phyloP scores from a whole-genome alignment of 2,329 filamentous ascomycete species.

The Aspergillus oerlinghausenensis region DNA sequence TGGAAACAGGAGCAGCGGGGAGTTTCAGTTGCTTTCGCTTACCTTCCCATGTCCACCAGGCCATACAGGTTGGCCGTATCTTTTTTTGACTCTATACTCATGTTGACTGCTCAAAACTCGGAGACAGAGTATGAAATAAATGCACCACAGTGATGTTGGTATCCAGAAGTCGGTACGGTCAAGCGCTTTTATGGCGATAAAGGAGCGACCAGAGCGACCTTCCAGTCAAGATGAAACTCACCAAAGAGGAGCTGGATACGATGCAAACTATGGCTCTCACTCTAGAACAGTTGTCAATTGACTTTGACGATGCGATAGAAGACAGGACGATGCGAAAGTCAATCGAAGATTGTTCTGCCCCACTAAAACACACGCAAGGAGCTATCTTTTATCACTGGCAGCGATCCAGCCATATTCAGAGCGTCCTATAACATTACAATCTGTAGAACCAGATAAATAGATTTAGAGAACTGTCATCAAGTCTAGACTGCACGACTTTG shows the following conservation, averaged over 20 bases:
- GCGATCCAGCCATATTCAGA: not conserved
- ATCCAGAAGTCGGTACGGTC: not conserved
- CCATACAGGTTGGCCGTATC: constrained; percentile 24
- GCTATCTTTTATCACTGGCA: not conserved
- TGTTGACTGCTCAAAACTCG: not conserved
- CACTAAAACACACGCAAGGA: not conserved
- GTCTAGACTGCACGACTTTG: not conserved
- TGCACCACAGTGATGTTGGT: not conserved
- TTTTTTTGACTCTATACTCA: not conserved
- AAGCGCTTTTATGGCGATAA: not conserved
- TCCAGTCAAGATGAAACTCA: not conserved
- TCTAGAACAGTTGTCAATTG: not conserved
- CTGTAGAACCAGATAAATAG: not conserved
- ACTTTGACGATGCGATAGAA: not conserved
- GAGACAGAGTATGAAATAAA: too few species aligned
- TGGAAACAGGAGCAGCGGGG: not conserved
- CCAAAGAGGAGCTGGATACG: not conserved
- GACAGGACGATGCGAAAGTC: not conserved
- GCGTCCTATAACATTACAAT: not conserved
- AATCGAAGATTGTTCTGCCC: not conserved
- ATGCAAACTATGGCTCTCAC: not conserved
- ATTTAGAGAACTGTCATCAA: not conserved
- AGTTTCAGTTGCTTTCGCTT: constrained; percentile 5
- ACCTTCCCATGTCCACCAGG: constrained; percentile 42
- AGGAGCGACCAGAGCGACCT: not conserved